These are phyloP conservation scores for Dryadomyces quercivorus DNA, from an alignment of 2,329 filamentous ascomycete species.

Conservation along the genomic window DNA sequence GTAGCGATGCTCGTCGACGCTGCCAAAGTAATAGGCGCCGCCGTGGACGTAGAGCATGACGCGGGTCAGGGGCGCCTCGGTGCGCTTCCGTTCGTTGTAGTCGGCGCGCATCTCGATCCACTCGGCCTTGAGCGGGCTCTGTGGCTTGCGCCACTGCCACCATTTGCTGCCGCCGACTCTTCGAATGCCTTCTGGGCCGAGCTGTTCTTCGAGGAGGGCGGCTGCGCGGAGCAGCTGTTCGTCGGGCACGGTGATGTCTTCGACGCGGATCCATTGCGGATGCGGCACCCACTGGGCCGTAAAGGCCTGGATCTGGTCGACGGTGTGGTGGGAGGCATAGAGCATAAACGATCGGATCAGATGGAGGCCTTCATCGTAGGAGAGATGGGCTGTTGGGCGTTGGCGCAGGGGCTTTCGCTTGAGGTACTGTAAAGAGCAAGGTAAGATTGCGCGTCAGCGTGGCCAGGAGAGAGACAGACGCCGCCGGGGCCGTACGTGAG, in stretches of 20 bases:
- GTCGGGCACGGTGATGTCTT: slow-evolving; percentile 53
- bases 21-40: slow-evolving; percentile 91
- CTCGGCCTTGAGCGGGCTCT: slow-evolving; percentile 61
- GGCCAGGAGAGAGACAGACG: not conserved
- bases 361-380: slow-evolving; percentile 85
- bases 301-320: slow-evolving; percentile 88
- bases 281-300: slow-evolving; percentile 85
- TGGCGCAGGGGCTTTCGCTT: slow-evolving; percentile 63
- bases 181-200: slow-evolving; percentile 64
- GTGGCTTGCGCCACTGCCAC: slow-evolving; percentile 77
- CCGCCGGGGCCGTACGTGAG: slow-evolving; percentile 51
- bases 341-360: slow-evolving; percentile 76
- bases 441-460: not conserved
- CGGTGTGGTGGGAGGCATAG: slow-evolving; percentile 76
- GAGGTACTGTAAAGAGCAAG: slow-evolving; percentile 50
- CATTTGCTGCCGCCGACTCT: slow-evolving; percentile 70
- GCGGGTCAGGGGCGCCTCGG: slow-evolving; percentile 48
- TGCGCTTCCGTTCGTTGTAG: slow-evolving; percentile 57
- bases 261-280: slow-evolving; percentile 75
- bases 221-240: slow-evolving; percentile 56
- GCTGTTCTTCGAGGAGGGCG: slow-evolving; percentile 52
- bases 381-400: slow-evolving; percentile 80
- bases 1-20: slow-evolving; percentile 93
- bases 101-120: slow-evolving; percentile 95
- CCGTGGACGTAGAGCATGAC: slow-evolving; percentile 93